These are phyloP conservation scores for Trichoderma atroviride DNA, from an alignment of 2,329 filamentous ascomycete species.

Conservation along the genomic window DNA sequence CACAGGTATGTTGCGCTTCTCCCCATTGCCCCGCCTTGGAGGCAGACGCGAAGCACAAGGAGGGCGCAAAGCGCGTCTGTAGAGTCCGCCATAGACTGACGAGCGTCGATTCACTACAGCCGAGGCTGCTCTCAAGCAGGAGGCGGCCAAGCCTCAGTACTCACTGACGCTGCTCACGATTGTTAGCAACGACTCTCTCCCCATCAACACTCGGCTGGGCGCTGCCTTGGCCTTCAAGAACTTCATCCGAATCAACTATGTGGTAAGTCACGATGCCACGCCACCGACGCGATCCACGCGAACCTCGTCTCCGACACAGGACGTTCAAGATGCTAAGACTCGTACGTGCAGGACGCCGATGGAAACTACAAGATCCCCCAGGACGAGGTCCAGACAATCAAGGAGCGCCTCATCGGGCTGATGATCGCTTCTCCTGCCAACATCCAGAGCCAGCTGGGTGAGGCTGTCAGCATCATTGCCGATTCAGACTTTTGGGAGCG, in stretches of 20 bases:
- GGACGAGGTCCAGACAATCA: slow-evolving; percentile 87
- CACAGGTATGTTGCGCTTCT: slow-evolving; percentile 67
- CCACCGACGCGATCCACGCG: background rate
- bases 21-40: slow-evolving; percentile 14
- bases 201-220: slow-evolving; percentile 78
- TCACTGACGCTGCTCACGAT: slow-evolving; percentile 88
- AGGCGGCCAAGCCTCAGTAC: slow-evolving; percentile 84
- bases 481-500: slow-evolving; percentile 96
- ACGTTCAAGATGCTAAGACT: slow-evolving; percentile 4
- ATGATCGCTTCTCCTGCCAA: slow-evolving; percentile 91
- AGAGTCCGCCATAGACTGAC: slow-evolving; percentile 37
- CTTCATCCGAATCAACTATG: slow-evolving; percentile 93
- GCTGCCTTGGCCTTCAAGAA: slow-evolving; percentile 98
- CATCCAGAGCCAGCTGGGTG: slow-evolving; percentile 91
- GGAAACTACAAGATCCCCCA: slow-evolving; percentile 85
- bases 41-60: background rate
- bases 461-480: slow-evolving; percentile 95
- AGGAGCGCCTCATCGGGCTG: slow-evolving; percentile 89
- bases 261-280: slow-evolving; percentile 57
- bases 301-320: background rate
- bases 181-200: slow-evolving; percentile 73
- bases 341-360: slow-evolving; percentile 72
- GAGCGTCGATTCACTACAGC: slow-evolving; percentile 59
- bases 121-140: slow-evolving; percentile 75
- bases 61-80: background rate